Conservation (phyloP, 2,329 filamentous ascomycete species). For the Xylariaceae sp. region DNA sequence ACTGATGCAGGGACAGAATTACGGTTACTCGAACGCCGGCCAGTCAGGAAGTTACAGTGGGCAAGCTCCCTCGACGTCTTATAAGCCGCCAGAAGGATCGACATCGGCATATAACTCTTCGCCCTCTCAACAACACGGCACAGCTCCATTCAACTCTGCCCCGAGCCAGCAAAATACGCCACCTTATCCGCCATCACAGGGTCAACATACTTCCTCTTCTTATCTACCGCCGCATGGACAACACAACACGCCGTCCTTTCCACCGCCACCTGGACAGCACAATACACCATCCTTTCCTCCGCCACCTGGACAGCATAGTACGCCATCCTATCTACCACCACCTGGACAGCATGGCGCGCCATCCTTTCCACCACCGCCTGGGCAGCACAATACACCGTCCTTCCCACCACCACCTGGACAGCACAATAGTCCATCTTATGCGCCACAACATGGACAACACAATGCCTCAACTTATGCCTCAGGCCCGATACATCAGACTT, state of each 20-base stretch:
- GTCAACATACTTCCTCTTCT: conserved; percentile 16
- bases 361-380: conserved; percentile 17
- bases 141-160: conserved; percentile 22
- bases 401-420: background rate
- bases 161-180: conserved; percentile 24
- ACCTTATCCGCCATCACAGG: conserved; percentile 4
- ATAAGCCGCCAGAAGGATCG: conserved; percentile 40
- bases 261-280: conserved; percentile 14
- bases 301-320: conserved; percentile 5
- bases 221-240: conserved; percentile 16
- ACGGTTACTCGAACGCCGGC: conserved; percentile 56
- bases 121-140: conserved; percentile 25
- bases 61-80: conserved; percentile 56
- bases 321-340: conserved; percentile 18
- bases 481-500: conserved; percentile 19
- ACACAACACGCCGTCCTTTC: conserved; percentile 23
- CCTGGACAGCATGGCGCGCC: conserved; percentile 22
- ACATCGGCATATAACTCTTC: conserved; percentile 30
- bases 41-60: conserved; percentile 55
- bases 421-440: conserved; percentile 19
- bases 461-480: conserved; percentile 21
- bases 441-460: conserved; percentile 17
- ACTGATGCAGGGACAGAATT: conserved; percentile 45
- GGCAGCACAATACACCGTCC: conserved; percentile 4
- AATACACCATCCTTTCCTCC: background rate